Evolutionary conservation across 306 rosid species (phyloP).

Genomic region (Rubus parviflorus): DNA sequence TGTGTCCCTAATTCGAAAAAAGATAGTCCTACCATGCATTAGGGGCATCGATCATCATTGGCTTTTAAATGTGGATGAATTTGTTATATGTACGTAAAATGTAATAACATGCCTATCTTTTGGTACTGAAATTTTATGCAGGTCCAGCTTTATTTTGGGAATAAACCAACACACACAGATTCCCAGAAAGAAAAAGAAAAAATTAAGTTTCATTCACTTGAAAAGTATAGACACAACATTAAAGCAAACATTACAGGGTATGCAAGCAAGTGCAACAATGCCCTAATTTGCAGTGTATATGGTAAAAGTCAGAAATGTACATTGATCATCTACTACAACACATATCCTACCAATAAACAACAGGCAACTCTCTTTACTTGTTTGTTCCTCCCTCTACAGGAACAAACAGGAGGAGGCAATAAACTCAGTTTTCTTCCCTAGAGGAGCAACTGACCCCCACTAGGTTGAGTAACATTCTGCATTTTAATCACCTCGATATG

Average conservation of each 20-base stretch:
- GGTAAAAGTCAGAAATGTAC: constrained; percentile 50
- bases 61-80: background rate
- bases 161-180: background rate
- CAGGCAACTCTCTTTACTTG: constrained; percentile 33
- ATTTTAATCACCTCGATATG: constrained; percentile 25
- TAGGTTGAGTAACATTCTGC: constrained; percentile 31
- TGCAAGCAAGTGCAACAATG: constrained; percentile 22
- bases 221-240: background rate
- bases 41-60: background rate
- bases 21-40: background rate
- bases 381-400: constrained; percentile 22
- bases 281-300: constrained; percentile 39
- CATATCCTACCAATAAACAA: constrained; percentile 34
- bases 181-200: background rate
- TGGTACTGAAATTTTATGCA: too few species aligned
- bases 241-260: constrained; percentile 35
- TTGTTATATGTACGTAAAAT: background rate
- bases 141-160: background rate
- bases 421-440: constrained; percentile 30
- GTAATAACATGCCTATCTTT: background rate
- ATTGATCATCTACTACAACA: constrained; percentile 50
- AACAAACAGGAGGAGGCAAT: constrained; percentile 19
- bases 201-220: background rate
- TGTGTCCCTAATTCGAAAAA: background rate
- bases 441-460: constrained; percentile 32